Percentiles rank a stretch among this genome's conserved stretches.
phyloP scores from a whole-genome alignment of 23 red algal species.

The Gracilaria gracilis region DNA sequence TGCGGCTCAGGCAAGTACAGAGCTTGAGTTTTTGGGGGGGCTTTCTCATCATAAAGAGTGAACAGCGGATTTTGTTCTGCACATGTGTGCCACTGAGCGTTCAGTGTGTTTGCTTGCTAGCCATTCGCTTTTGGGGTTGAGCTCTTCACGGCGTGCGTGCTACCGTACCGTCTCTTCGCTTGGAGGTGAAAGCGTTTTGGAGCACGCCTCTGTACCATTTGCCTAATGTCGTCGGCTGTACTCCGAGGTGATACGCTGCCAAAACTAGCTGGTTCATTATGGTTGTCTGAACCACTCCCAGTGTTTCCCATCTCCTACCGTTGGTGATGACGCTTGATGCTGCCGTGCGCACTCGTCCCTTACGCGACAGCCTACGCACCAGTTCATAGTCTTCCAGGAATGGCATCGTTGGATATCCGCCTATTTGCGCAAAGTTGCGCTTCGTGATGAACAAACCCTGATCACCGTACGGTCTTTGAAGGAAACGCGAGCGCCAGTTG shows the following conservation, averaged over 20 bases:
- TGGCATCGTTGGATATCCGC: slow-evolving; percentile 68
- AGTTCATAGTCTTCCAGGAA: slow-evolving; percentile 92
- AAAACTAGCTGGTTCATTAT: slow-evolving; percentile 93
- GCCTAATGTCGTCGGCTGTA: slow-evolving; percentile 28
- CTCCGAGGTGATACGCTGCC: slow-evolving; percentile 53
- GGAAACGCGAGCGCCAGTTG: slow-evolving; percentile 57
- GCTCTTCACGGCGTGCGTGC: too few relatives aligned
- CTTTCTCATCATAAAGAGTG: too few relatives aligned
- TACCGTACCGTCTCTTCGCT: not conserved
- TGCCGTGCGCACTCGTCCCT: slow-evolving; percentile 64
- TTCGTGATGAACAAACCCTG: slow-evolving; percentile 85
- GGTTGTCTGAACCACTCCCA: slow-evolving; percentile 85
- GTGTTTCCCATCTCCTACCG: slow-evolving; percentile 68
- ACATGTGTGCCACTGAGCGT: too few relatives aligned
- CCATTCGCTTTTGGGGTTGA: too few relatives aligned
- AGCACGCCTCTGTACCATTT: slow-evolving; percentile 62
- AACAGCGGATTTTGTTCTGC: too few relatives aligned
- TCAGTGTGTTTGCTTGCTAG: too few relatives aligned
- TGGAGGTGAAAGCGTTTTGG: not conserved
- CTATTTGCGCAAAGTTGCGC: slow-evolving; percentile 44
- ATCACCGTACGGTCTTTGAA: slow-evolving; percentile 90
- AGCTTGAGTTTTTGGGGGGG: not conserved
- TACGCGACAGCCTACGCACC: slow-evolving; percentile 20
- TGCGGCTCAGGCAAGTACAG: not conserved
- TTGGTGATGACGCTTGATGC: slow-evolving; percentile 56